Percentiles rank a stretch among this genome's conserved stretches.
phyloP scores from a whole-genome alignment of 352 stramenopile species.

The Phytophthora europaea region DNA sequence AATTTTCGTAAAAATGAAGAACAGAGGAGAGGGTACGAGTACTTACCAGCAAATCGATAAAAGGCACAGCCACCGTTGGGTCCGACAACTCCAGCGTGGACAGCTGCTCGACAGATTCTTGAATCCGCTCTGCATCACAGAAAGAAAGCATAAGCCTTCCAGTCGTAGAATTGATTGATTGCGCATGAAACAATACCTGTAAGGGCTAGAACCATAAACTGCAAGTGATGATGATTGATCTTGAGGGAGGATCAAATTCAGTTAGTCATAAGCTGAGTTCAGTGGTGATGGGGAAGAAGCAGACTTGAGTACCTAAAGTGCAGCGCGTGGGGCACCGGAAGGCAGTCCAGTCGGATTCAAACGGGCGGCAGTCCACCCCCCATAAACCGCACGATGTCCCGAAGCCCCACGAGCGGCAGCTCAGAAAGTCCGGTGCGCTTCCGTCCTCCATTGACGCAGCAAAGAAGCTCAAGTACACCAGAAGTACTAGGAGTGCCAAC shows the following conservation, averaged over 20 bases:
- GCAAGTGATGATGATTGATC: conserved; percentile 73
- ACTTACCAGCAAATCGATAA: conserved; percentile 62
- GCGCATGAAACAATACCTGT: conserved; percentile 45
- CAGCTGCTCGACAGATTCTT: conserved; percentile 81
- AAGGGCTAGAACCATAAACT: conserved; percentile 74
- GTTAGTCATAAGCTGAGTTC: neutral
- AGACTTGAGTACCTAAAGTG: conserved; percentile 51
- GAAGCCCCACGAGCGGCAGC: conserved; percentile 76
- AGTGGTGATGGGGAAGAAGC: neutral
- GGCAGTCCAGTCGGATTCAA: conserved; percentile 65
- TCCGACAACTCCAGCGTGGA: conserved; percentile 79
- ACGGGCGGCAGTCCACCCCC: conserved; percentile 69
- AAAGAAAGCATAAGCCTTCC: neutral
- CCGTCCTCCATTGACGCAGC: conserved; percentile 65
- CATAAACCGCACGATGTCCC: conserved; percentile 70
- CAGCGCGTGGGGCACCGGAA: conserved; percentile 81
- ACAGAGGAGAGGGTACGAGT: neutral
- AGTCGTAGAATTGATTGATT: neutral
- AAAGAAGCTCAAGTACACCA: conserved; percentile 86
- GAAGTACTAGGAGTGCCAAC: conserved; percentile 57
- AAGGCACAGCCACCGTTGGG: conserved; percentile 77
- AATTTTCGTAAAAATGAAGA: neutral
- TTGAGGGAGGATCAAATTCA: conserved; percentile 21
- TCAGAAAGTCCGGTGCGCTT: conserved; percentile 62
- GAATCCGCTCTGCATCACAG: conserved; percentile 64